Base-by-base conservation (phyloP, 2,329 filamentous ascomycete genomes). In the Paracorniculantispora psalliotae region DNA sequence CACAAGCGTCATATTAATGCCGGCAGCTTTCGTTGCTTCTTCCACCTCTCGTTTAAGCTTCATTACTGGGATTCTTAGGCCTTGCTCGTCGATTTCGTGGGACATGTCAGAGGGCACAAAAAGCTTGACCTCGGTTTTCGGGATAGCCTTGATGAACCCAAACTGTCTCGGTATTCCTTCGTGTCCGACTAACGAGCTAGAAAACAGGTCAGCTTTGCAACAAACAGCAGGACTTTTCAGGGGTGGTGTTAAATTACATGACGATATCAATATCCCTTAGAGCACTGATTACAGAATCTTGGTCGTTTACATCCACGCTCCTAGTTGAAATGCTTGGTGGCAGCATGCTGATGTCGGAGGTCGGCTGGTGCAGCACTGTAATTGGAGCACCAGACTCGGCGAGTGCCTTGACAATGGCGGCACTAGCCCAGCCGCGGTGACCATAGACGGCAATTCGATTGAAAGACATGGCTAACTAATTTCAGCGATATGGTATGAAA, bases 401-500 rank as follows among this genome's bases (percentile, higher is more conserved):
- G 19, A 56, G 30, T 1, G 52, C 39, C 17, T 23, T 21, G 26
- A 47, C 21, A 28, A 56, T 56, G 19, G 41, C 28, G 43, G 41
- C 13, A n/a, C 52, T 47, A 26, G 43, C 41, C n/a, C 52, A 47
- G 26, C 41, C 41, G 6, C 41, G 39, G 21, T 56, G 41, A 6
- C 41, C 52, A 25, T 56, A 56, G 7, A 56, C 33, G 17, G 52
- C 52, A 17, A 56, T 56, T n/a, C 52, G 26, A 28, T 56, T 56
- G n/a, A 47, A 56, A 41, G 35, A 5, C 49, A 52, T 52, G 49
- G n/a, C 7, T 6, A 33, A 33, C 12, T 6, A 33, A 33, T 33
- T 7, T 33, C 12, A 7, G 30, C 7, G 30, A 33, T 12, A 33
- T 7, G 12, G 6, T 33, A 33, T 12, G 7, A 12, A 33, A 33